Evolutionary conservation across 768 basidiomycete genomes (phyloP), one percentile per base, ranked within the genome.

Genomic region (Omphalotus guepiniiformis): DNA sequence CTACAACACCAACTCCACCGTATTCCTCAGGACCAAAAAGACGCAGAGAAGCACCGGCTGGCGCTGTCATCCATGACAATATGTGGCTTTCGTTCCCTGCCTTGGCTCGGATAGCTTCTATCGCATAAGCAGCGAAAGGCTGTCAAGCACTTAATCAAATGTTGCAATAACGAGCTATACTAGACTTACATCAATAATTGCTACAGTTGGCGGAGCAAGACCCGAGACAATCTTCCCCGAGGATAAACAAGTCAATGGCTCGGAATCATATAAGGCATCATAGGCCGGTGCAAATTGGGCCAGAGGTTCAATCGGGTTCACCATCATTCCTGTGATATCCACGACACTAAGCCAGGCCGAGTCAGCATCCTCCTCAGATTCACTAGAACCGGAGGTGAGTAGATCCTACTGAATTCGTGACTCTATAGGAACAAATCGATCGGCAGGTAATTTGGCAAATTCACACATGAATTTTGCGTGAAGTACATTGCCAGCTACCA

Each of bases 401-500:
- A n/a, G n/a, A n/a, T n/a, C n/a, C n/a, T 16, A 42, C 41, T 27
- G 15, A 21, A 42, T 19, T 25, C 46, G 46, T 29, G 46, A 36
- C 39, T 47, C 23, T 15, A 47, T 11, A 7, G 46, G 27, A 38
- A 27, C 26, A 13, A 12, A 30, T 18, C 26, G 16, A 3, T 13
- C 28, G 4, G 4, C 8, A 12, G 41, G 12, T 16, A 42, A 27
- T 29, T 27, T 42, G 19, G 25, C 6, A 5, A 42, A 4, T 19
- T 42, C 41, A 11, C 29, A 8, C 16, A 42, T 29, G 25, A 42
- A 30, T 29, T 42, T 42, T 9, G 41, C 15, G 39, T 40, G 21
- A 29, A 22, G 18, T 4, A 42, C 13, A 18, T 22, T 19, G 13
- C 25, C 41, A 8, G 23, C 29, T 8, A 27, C 29, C 4, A 42